Percentiles rank a stretch among this genome's conserved stretches.
These are phyloP conservation scores for Massariosphaeria phaeospora DNA, from an alignment of 495 filamentous ascomycete species.

Conservation along the genomic window DNA sequence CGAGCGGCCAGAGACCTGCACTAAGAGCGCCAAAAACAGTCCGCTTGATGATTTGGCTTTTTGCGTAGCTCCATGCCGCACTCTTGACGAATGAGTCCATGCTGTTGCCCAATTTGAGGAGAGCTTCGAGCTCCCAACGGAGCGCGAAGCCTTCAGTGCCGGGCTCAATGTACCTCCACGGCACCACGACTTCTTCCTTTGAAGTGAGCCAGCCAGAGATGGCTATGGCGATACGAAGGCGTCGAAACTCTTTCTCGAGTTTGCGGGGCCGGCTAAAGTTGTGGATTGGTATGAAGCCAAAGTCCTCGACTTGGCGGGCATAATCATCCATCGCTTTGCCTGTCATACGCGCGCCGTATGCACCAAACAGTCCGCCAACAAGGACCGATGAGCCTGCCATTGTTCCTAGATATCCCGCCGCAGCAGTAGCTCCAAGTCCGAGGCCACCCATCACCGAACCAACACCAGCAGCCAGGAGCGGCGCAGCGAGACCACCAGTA, in stretches of 20 bases:
- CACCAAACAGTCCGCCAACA: slow-evolving; percentile 81
- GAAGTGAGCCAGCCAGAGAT: slow-evolving; percentile 77
- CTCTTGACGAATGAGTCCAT: slow-evolving; percentile 69
- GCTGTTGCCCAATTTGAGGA: slow-evolving; percentile 70
- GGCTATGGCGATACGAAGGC: slow-evolving; percentile 75
- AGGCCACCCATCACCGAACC: slow-evolving; percentile 76
- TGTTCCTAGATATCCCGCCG: slow-evolving; percentile 72
- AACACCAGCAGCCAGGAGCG: slow-evolving; percentile 74
- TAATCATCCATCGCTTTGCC: slow-evolving; percentile 84
- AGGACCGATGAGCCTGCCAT: slow-evolving; percentile 71
- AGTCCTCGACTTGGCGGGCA: slow-evolving; percentile 80
- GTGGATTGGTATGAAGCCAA: slow-evolving; percentile 75
- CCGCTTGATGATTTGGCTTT: slow-evolving; percentile 67
- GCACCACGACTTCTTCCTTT: slow-evolving; percentile 61
- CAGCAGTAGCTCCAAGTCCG: slow-evolving; percentile 72
- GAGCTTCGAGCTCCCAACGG: slow-evolving; percentile 73
- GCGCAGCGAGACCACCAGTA: slow-evolving; percentile 75
- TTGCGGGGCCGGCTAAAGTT: slow-evolving; percentile 41
- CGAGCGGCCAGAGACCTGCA: slow-evolving; percentile 68
- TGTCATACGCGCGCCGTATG: slow-evolving; percentile 80
- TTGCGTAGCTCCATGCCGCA: slow-evolving; percentile 71
- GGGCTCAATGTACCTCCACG: slow-evolving; percentile 69
- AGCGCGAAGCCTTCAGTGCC: slow-evolving; percentile 76
- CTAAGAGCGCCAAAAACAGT: slow-evolving; percentile 72
- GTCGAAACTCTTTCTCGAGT: slow-evolving; percentile 51